These are phyloP conservation scores for Boletus smithii DNA, from an alignment of 1,284 basidiomycete species.

Conservation along the genomic window DNA sequence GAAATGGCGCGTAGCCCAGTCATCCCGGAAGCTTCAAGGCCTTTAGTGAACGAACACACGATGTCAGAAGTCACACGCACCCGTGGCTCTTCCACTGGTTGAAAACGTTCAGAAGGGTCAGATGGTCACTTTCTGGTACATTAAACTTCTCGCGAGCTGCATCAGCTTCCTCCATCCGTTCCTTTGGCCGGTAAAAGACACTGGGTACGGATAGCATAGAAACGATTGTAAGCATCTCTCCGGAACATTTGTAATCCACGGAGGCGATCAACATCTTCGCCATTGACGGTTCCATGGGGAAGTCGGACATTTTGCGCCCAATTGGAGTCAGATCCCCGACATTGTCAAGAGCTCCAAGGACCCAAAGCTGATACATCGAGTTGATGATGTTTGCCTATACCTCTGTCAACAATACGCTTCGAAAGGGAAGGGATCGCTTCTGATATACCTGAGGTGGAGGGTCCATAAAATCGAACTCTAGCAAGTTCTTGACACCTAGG, in stretches of 20 bases:
- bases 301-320: constrained; percentile 97
- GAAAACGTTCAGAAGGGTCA: constrained; percentile 95
- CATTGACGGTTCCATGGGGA: constrained; percentile 97
- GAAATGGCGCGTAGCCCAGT: constrained; percentile 94
- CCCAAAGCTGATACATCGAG: constrained; percentile 99
- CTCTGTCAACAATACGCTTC: constrained; percentile 36
- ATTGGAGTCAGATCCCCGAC: constrained; percentile 92
- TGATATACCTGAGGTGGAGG: constrained; percentile 80
- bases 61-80: constrained; percentile 40
- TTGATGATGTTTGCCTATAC: constrained; percentile 86
- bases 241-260: constrained; percentile 89
- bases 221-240: constrained; percentile 97
- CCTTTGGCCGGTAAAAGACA: constrained; percentile 94
- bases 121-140: constrained; percentile 95
- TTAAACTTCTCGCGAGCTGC: constrained; percentile 98
- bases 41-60: constrained; percentile 2
- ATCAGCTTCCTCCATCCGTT: constrained; percentile 94
- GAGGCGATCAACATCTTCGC: constrained; percentile 98
- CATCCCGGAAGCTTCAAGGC: constrained; percentile 72
- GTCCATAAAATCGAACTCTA: constrained; percentile 99
- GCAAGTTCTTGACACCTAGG: constrained; percentile 92
- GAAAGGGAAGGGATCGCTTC: constrained; percentile 42
- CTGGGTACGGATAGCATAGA: constrained; percentile 98
- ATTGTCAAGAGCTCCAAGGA: constrained; percentile 95
- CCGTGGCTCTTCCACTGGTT: constrained; percentile 97